These are phyloP conservation scores for Fusarium tupiense DNA, from an alignment of 2,329 filamentous ascomycete genomes.

Conservation along the genomic window DNA sequence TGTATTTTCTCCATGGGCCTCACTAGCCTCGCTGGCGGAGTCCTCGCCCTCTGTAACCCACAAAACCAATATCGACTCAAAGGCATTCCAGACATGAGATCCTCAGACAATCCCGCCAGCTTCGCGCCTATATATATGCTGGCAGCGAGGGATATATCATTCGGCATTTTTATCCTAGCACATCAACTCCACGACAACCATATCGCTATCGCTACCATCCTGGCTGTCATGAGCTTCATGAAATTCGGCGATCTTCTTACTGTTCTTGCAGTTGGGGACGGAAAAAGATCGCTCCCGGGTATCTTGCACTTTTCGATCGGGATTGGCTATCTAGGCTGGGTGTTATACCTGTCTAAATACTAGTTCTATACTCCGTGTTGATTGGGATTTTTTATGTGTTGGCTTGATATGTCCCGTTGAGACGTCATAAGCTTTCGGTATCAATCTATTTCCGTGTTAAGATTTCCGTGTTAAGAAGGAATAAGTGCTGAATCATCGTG, in stretches of 20 bases:
- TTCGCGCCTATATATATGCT: neutral
- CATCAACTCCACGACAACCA: neutral
- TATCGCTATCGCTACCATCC: neutral
- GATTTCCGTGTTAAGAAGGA: fast-evolving
- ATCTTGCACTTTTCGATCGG: neutral
- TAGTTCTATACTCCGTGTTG: neutral
- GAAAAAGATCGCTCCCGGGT: neutral
- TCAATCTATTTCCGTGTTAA: too few relatives aligned
- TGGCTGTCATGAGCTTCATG: neutral
- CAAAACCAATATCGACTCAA: neutral
- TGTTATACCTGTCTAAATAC: neutral
- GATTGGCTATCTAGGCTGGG: neutral
- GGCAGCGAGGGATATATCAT: neutral
- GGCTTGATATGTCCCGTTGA: too few relatives aligned
- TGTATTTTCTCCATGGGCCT: neutral
- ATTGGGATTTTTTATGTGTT: too few relatives aligned
- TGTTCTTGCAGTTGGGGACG: neutral
- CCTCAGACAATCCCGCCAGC: neutral
- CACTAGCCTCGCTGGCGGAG: neutral
- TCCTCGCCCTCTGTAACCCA: neutral
- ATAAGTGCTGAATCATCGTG: too few relatives aligned
- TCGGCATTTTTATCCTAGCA: neutral
- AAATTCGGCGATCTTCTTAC: neutral
- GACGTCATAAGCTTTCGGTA: too few relatives aligned
- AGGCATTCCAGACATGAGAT: neutral